These are phyloP conservation scores for Ustilago hordei DNA, from an alignment of 1,284 basidiomycete species.

Conservation along the genomic window DNA sequence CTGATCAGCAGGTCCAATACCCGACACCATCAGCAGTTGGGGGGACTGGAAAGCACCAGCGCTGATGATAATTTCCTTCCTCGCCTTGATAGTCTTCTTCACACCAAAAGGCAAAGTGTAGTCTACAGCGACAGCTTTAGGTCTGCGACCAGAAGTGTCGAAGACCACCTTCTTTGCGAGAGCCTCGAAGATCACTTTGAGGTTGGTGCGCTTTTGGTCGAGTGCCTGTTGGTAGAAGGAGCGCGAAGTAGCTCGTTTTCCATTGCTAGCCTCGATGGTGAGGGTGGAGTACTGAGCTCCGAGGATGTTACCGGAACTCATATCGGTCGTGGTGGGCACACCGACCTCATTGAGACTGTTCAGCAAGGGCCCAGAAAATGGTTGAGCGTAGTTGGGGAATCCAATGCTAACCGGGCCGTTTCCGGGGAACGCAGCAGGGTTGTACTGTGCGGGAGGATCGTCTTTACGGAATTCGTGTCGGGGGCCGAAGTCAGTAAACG, in stretches of 20 bases:
- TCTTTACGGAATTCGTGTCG: constrained; percentile 39
- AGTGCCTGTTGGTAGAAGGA: constrained; percentile 46
- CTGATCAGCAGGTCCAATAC: constrained; percentile 52
- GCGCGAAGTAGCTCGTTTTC: constrained; percentile 50
- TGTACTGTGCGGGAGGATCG: constrained; percentile 43
- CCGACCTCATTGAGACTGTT: constrained; percentile 51
- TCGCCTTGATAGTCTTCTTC: constrained; percentile 39
- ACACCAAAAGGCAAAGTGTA: constrained; percentile 38
- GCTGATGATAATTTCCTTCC: constrained; percentile 63
- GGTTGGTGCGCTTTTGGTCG: constrained; percentile 49
- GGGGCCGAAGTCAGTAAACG: constrained; percentile 46
- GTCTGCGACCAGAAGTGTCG: constrained; percentile 69
- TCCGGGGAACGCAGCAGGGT: constrained; percentile 44
- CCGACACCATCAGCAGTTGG: constrained; percentile 64
- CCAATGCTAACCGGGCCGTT: constrained; percentile 43
- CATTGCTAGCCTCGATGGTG: constrained; percentile 39
- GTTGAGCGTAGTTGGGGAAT: constrained; percentile 56
- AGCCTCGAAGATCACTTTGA: constrained; percentile 59
- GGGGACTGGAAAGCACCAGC: constrained; percentile 66
- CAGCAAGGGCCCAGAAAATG: constrained; percentile 48
- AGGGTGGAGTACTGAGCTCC: constrained; percentile 63
- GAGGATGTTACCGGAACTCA: constrained; percentile 62
- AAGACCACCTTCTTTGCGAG: constrained; percentile 64
- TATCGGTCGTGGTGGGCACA: constrained; percentile 45
- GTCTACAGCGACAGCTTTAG: constrained; percentile 46